These are phyloP conservation scores for Pontederia paniculata DNA, from an alignment of 176 grass and related monocot species.

Conservation along the genomic window DNA sequence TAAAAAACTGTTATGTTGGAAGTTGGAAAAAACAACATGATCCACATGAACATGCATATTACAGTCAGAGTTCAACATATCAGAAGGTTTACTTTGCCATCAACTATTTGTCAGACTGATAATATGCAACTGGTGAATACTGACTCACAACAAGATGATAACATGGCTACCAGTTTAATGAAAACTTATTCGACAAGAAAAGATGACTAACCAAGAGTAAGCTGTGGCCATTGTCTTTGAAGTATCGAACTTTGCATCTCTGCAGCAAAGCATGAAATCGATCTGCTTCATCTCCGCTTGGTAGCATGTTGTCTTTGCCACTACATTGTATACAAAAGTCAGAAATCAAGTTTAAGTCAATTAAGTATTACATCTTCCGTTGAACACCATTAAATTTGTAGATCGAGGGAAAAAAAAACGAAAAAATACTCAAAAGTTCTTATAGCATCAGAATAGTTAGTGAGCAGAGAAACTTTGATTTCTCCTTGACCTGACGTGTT, in stretches of 20 bases:
- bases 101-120: neutral
- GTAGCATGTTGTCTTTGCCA: slow-evolving; percentile 78
- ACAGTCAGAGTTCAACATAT: too few species aligned
- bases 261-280: slow-evolving; percentile 32
- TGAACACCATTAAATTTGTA: too few species aligned
- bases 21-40: too few species aligned
- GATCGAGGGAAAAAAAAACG: too few species aligned
- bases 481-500: too few species aligned
- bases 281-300: slow-evolving; percentile 66
- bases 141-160: neutral
- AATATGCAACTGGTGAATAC: neutral
- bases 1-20: too few species aligned
- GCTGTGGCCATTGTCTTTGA: slow-evolving; percentile 60
- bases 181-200: neutral
- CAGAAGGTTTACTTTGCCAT: too few species aligned
- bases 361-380: too few species aligned
- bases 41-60: too few species aligned
- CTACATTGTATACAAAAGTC: slow-evolving; percentile 26
- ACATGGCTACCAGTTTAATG: neutral
- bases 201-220: slow-evolving; percentile 53
- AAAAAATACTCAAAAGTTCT: too few species aligned
- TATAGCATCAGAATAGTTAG: too few species aligned
- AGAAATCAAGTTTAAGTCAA: neutral
- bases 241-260: slow-evolving; percentile 62
- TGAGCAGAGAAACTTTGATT: too few species aligned